phyloP scores from a whole-genome alignment of 805 yeast species.

The Nakazawaea ishiwadae region DNA sequence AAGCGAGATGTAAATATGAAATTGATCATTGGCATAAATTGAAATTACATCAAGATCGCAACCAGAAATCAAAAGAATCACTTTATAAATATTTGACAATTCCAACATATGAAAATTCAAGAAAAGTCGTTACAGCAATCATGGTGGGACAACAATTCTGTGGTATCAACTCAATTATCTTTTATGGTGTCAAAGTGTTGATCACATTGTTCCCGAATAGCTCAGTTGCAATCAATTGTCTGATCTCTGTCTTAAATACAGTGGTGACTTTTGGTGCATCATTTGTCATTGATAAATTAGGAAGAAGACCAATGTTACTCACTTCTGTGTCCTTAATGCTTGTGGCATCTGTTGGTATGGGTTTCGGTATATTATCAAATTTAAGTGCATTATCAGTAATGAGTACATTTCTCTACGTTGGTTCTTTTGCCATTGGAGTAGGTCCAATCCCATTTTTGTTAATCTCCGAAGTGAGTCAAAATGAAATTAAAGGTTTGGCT shows the following conservation, averaged over 20 bases:
- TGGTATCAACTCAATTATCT: slow-evolving; percentile 89
- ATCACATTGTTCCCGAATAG: slow-evolving; percentile 65
- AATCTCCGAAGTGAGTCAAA: slow-evolving; percentile 84
- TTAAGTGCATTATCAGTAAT: slow-evolving; percentile 48
- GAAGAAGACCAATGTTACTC: slow-evolving; percentile 71
- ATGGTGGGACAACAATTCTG: slow-evolving; percentile 85
- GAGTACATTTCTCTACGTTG: slow-evolving; percentile 70
- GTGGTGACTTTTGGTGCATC: slow-evolving; percentile 73
- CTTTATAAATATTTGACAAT: slow-evolving; percentile 43
- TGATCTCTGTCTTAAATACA: slow-evolving; percentile 71
- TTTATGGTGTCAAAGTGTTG: slow-evolving; percentile 87
- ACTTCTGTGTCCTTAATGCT: slow-evolving; percentile 68
- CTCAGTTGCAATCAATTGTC: slow-evolving; percentile 68
- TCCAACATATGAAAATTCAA: slow-evolving; percentile 50
- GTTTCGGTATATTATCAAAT: slow-evolving; percentile 53
- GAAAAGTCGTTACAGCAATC: slow-evolving; percentile 63
- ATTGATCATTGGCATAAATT: slow-evolving; percentile 27
- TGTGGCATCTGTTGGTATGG: slow-evolving; percentile 54
- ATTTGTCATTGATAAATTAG: slow-evolving; percentile 65
- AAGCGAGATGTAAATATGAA: slow-evolving; percentile 17
- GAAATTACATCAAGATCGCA: slow-evolving; percentile 17
- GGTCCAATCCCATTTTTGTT: slow-evolving; percentile 95
- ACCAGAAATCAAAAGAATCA: slow-evolving; percentile 22
- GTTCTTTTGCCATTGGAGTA: slow-evolving; percentile 66
- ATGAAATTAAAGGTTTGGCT: slow-evolving; percentile 75